Conservation (phyloP, 805 yeast genomes). For the Peterozyma xylosa region DNA sequence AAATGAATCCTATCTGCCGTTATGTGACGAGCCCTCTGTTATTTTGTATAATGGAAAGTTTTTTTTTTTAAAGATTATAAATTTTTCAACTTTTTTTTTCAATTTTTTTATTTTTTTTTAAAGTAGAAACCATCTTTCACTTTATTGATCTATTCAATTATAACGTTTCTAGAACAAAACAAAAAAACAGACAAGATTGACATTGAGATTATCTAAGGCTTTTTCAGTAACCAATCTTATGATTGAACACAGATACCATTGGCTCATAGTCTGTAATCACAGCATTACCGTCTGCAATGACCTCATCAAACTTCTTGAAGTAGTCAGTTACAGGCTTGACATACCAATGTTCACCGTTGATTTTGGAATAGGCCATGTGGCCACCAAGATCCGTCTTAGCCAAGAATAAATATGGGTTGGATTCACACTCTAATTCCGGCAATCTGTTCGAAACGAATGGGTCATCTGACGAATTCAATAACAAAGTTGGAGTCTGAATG, state of each 20-base stretch:
- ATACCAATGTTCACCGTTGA: slow-evolving; percentile 40
- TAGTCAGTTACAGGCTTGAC: slow-evolving; percentile 31
- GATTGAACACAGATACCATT: neutral
- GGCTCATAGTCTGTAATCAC: neutral
- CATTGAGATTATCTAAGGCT: neutral
- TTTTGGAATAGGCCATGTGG: slow-evolving; percentile 48
- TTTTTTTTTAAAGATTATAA: neutral
- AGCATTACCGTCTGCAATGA: neutral
- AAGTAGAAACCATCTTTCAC: neutral
- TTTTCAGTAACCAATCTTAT: neutral
- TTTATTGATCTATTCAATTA: no score
- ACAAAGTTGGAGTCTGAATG: slow-evolving; percentile 54
- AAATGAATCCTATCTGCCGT: neutral
- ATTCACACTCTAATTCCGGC: slow-evolving; percentile 39
- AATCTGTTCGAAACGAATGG: slow-evolving; percentile 52
- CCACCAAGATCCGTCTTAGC: slow-evolving; percentile 64
- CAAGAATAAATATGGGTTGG: slow-evolving; percentile 53
- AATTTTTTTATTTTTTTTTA: neutral
- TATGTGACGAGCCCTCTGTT: neutral
- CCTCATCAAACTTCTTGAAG: slow-evolving; percentile 28
- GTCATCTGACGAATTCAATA: slow-evolving; percentile 60
- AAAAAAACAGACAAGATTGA: neutral
- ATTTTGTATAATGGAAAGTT: neutral
- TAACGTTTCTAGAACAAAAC: no score
- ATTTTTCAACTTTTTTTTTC: neutral